Percentiles rank a stretch among this genome's conserved stretches.
Conservation (phyloP, 1,284 basidiomycete species). For the Melampsora abietis-canadensis region DNA sequence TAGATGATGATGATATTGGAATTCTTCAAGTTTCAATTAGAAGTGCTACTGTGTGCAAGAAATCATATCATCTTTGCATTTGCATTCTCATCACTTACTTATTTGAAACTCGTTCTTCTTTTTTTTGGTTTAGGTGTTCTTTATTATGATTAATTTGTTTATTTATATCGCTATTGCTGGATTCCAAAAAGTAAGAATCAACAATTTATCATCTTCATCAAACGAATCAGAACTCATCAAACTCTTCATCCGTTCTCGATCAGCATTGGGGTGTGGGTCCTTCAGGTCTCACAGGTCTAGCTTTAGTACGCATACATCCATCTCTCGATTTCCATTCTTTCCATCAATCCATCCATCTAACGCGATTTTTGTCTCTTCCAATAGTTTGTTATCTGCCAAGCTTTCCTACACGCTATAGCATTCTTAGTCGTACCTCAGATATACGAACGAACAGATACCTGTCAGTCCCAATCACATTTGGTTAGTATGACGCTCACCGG, state of each 20-base stretch:
- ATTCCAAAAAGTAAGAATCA: conserved; percentile 44
- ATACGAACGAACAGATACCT: conserved; percentile 39
- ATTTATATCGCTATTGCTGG: conserved; percentile 48
- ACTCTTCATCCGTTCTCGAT: conserved; percentile 32
- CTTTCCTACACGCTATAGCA: conserved; percentile 25
- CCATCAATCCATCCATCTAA: background rate
- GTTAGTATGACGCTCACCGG: conserved; percentile 16
- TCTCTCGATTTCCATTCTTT: background rate
- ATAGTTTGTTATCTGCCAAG: conserved; percentile 38
- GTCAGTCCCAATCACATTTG: conserved; percentile 41
- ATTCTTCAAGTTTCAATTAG: conserved; percentile 19
- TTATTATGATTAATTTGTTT: conserved; percentile 44
- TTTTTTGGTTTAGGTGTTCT: conserved; percentile 21
- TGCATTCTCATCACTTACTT: no score
- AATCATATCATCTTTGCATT: no score
- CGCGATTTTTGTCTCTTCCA: background rate
- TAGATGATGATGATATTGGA: conserved; percentile 40
- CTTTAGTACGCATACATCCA: conserved; percentile 11
- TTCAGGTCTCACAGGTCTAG: conserved; percentile 35
- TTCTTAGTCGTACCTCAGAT: conserved; percentile 39
- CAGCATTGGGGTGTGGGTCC: conserved; percentile 42
- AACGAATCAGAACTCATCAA: conserved; percentile 26
- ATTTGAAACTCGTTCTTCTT: background rate
- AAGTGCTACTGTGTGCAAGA: conserved; percentile 10
- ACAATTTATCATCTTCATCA: conserved; percentile 38